phyloP scores from a whole-genome alignment of 2,329 filamentous ascomycete genomes.

The Ciborinia camelliae region DNA sequence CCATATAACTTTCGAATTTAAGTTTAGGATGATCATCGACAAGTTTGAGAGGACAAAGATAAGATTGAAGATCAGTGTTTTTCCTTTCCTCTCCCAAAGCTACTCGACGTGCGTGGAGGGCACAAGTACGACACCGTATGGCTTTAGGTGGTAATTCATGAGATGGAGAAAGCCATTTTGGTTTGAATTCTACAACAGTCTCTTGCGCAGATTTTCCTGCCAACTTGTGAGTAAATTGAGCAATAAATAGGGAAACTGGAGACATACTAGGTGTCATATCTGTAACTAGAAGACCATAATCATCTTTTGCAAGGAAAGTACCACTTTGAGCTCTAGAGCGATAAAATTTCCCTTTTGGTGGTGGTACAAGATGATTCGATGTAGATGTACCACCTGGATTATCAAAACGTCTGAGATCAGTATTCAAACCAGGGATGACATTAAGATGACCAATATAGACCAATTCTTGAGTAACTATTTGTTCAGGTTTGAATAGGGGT shows the following conservation, averaged over 20 bases:
- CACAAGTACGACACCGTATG: constrained; percentile 71
- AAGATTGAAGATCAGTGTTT: constrained; percentile 1
- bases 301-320: constrained; percentile 51
- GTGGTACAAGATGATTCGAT: constrained; percentile 11
- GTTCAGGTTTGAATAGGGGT: constrained; percentile 53
- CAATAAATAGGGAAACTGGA: neutral
- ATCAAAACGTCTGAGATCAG: constrained; percentile 44
- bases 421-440: constrained; percentile 50
- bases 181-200: constrained; percentile 69
- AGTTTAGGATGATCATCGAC: constrained; percentile 48
- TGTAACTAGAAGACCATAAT: constrained; percentile 67
- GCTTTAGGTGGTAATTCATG: constrained; percentile 63
- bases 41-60: constrained; percentile 64
- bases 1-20: constrained; percentile 37
- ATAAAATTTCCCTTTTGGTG: constrained; percentile 8
- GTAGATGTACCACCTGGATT: constrained; percentile 7
- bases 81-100: constrained; percentile 45
- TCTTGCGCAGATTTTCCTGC: constrained; percentile 31
- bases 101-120: constrained; percentile 37
- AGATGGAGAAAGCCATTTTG: constrained; percentile 79
- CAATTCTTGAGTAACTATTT: constrained; percentile 55
- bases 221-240: neutral
- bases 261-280: constrained; percentile 59
- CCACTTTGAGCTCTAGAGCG: constrained; percentile 49
- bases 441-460: constrained; percentile 45